Base-by-base conservation (phyloP, 305 asterid species). In the Fraxinus ornus region DNA sequence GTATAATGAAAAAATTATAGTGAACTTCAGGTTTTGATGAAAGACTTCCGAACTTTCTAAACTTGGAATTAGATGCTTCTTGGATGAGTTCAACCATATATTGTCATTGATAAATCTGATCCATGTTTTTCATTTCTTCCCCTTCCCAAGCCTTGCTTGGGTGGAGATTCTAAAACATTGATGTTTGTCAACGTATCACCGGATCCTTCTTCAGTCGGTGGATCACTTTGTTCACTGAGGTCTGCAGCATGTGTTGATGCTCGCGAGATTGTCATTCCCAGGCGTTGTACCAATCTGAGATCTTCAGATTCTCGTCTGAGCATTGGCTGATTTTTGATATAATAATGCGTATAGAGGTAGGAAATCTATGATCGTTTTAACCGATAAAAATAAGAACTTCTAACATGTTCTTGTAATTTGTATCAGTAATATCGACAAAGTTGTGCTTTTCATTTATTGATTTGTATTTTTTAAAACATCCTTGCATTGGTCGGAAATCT, bases 141-240 rank as follows among this genome's bases (percentile, higher is more conserved):
- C 39, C 52, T 70, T 82, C 33, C 80, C 12, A 95, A 97, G 98
- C 99, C 98, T 95, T n/a, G n/a, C n/a, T 88, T 97, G 83, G 98
- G 98, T 3, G 99, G 98, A 73, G 98, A 97, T 80, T 97, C 99
- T 0, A 97, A 95, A 89, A 95, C 97, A 0, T 79, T 97, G 88
- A 93, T 97, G 98, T 95, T 76, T 30, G 99, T 95, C 37, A 97
- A 97, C 80, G 87, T 97, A 35, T 90, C 99, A 2, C 98, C 98
- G 0, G 99, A 92, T 26, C 91, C 97, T 13, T 80, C 95, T 37
- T 97, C 98, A 0, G 84, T 86, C 1, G 93, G 95, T 66, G 99
- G 95, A 88, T 92, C 98, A 13, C 97, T 97, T 64, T 94, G 99
- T 85, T 97, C 98, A 21, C 97, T 93, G 4, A 87, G 98, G 26